Percentiles rank a stretch among this genome's conserved stretches.
phyloP scores from a whole-genome alignment of 345 rosid species.

The Populus tremula region DNA sequence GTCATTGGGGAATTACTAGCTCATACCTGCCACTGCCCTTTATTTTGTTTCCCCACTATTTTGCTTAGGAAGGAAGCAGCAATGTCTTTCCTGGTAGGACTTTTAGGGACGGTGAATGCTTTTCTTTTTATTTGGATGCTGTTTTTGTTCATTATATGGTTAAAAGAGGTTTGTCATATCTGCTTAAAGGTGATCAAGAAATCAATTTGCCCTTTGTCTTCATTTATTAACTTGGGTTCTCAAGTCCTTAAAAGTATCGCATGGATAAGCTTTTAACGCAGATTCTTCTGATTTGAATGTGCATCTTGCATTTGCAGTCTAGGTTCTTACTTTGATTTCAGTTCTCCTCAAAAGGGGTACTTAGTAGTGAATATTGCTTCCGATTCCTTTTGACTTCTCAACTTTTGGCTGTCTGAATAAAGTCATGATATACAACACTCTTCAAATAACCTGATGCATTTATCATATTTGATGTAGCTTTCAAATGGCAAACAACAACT shows the following conservation, averaged over 20 bases:
- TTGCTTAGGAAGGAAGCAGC: slow-evolving; percentile 8
- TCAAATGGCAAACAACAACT: background rate
- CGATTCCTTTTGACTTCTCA: background rate
- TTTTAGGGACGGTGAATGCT: slow-evolving; percentile 13
- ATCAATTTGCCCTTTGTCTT: background rate
- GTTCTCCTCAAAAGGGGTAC: background rate
- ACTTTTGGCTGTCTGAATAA: background rate
- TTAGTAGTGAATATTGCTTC: background rate
- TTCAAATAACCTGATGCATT: background rate
- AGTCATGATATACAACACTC: background rate
- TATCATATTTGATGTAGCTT: background rate
- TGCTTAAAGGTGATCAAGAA: background rate
- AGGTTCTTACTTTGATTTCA: background rate
- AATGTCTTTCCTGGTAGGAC: slow-evolving; percentile 11
- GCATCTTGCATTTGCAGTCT: background rate
- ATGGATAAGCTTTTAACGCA: background rate
- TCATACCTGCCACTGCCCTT: slow-evolving; percentile 1
- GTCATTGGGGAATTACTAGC: background rate
- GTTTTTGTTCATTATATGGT: background rate
- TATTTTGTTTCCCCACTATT: background rate
- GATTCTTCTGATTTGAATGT: background rate
- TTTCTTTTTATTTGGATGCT: slow-evolving; percentile 1
- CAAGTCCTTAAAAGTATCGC: background rate
- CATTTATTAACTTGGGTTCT: background rate
- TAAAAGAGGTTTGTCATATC: slow-evolving; percentile 8